These are phyloP conservation scores for Phycomyces nitens DNA, from an alignment of 192 early-diverging fungal species.

Conservation along the genomic window DNA sequence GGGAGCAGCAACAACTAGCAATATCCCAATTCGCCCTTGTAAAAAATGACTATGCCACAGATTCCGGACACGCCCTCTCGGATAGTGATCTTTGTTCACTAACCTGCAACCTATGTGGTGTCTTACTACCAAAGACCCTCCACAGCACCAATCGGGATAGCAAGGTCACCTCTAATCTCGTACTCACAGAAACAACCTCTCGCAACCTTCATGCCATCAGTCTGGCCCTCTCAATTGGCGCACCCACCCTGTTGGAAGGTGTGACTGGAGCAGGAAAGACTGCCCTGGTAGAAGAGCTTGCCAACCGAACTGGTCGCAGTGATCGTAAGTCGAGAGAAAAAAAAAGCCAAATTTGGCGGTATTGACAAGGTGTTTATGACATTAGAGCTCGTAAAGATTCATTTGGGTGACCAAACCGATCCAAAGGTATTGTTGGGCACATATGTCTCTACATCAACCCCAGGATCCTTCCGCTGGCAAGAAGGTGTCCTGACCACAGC, in stretches of 20 bases:
- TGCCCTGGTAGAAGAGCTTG: slow-evolving; percentile 83
- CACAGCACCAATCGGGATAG: background rate
- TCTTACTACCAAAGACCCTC: slow-evolving; percentile 50
- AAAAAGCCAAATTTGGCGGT: too few species aligned
- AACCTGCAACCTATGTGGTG: slow-evolving; percentile 64
- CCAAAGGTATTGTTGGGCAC: slow-evolving; percentile 93
- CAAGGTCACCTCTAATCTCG: slow-evolving; percentile 43
- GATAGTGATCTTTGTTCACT: slow-evolving; percentile 45
- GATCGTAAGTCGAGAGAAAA: slow-evolving; percentile 22
- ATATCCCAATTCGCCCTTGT: slow-evolving; percentile 40
- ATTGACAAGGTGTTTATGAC: slow-evolving; percentile 1
- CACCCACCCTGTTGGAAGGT: slow-evolving; percentile 87
- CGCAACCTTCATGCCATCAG: slow-evolving; percentile 76
- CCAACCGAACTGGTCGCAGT: slow-evolving; percentile 63
- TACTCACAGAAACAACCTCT: slow-evolving; percentile 74
- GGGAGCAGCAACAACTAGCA: slow-evolving; percentile 47
- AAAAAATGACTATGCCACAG: slow-evolving; percentile 36
- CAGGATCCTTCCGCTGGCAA: slow-evolving; percentile 95
- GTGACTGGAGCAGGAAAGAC: slow-evolving; percentile 88
- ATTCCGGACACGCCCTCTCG: slow-evolving; percentile 10
- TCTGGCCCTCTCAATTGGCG: slow-evolving; percentile 81
- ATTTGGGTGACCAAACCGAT: slow-evolving; percentile 95
- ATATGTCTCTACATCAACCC: slow-evolving; percentile 87
- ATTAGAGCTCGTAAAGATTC: slow-evolving; percentile 82
- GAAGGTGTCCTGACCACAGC: slow-evolving; percentile 90